Base-by-base conservation (phyloP, 306 rosid genomes). In the Macrotyloma uniflorum region DNA sequence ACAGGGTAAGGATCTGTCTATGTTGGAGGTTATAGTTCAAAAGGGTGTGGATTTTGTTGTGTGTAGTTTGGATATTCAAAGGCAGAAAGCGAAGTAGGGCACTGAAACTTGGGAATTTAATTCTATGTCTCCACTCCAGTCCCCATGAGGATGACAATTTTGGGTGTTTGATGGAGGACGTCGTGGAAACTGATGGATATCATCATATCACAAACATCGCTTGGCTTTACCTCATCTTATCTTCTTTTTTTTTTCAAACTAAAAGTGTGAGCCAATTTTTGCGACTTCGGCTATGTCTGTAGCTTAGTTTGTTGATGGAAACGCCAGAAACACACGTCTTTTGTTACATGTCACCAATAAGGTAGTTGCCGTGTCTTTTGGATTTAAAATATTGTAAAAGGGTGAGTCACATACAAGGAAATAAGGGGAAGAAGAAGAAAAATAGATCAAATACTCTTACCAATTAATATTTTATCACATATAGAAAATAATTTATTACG, bases 101-200 rank as follows among this genome's bases (percentile, higher is more conserved):
- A n/a, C 28, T 6, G n/a, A 23, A 51, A n/a, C 16, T 66, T 51
- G 57, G 75, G 33, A 66, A 46, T 67, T 30, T 32, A n/a, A n/a
- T 26, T 26, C 28, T 26, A 2, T 38, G 13, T 8, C 43, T 38
- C 43, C 14, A 51, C 30, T 46, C 24, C 61, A n/a, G 1, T n/a
- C 2, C 7, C 1, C 14, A 33, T 62, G 42, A 33, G 62, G 64
- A 45, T 63, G 71, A 46, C 55, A 7, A 8, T 18, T 51, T 28
- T 11, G 23, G 54, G 47, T 19, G 49, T 55, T 38, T 26, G 84
- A 54, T 6, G 13, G 59, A 30, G 74, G 30, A 2, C 42, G 80
- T 67, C 86, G 89, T 84, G 83, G 85, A 83, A 82, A 79, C 47
- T 79, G 9, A 81, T 57, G 82, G 65, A 28, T 83, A 85, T 50